Evolutionary conservation across 202 grass and related monocot species (phyloP).

Genomic region (Zizania palustris): DNA sequence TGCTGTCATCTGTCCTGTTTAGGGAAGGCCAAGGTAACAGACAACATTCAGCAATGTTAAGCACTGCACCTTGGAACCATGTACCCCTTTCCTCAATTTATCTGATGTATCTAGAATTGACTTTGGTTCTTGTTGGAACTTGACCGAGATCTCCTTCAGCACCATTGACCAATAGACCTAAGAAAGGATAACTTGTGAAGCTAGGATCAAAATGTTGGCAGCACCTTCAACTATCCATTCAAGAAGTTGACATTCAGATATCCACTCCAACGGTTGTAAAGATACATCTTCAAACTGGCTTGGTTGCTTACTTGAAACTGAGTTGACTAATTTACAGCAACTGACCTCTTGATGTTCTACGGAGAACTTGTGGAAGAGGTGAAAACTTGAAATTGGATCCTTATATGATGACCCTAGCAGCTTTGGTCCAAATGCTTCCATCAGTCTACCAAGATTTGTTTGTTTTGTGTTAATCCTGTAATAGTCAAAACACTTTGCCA

Average conservation of each 20-base stretch:
- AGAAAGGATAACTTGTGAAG: background rate
- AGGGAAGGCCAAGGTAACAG: slow-evolving; percentile 61
- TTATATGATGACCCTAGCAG: slow-evolving; percentile 74
- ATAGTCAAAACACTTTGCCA: background rate
- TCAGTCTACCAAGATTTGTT: slow-evolving; percentile 81
- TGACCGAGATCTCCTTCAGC: slow-evolving; percentile 64
- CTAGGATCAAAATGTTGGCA: background rate
- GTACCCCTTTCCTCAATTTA: slow-evolving; percentile 66
- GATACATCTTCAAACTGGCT: background rate
- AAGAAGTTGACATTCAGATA: background rate
- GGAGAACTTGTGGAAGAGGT: slow-evolving; percentile 59
- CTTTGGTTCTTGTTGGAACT: slow-evolving; percentile 63
- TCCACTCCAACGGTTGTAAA: background rate
- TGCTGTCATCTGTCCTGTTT: slow-evolving; percentile 77
- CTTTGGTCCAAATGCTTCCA: slow-evolving; percentile 67
- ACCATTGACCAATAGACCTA: slow-evolving; percentile 79
- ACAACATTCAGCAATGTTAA: slow-evolving; percentile 96
- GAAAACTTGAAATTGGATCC: slow-evolving; percentile 72
- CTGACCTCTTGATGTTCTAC: slow-evolving; percentile 73
- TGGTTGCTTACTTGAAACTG: background rate
- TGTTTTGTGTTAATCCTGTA: slow-evolving; percentile 56
- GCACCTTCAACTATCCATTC: background rate
- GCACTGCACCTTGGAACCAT: slow-evolving; percentile 71
- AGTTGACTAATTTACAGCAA: slow-evolving; percentile 12
- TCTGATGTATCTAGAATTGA: slow-evolving; percentile 66